Evolutionary conservation across 129 eudicot species (phyloP).

Genomic region (Kitagawia praeruptora): DNA sequence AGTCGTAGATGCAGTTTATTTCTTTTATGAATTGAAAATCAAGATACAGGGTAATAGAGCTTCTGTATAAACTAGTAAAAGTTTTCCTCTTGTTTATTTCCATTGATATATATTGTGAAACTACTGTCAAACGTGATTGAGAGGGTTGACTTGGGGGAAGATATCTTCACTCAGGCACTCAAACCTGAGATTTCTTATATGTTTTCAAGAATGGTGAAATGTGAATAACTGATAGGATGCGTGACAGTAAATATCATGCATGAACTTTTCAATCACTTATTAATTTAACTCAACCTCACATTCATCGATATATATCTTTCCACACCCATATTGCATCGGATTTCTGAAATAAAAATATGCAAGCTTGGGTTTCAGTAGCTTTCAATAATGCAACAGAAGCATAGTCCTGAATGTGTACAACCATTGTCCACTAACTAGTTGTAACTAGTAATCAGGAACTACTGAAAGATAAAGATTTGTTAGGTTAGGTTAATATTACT

Average conservation of each 20-base stretch:
- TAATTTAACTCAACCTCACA: not conserved
- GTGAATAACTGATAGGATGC: not conserved
- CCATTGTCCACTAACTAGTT: not conserved
- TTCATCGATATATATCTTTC: not conserved
- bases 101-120: no score
- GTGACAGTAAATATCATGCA: not conserved
- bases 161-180: conserved; percentile 1
- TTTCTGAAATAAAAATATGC: not conserved
- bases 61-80: not conserved
- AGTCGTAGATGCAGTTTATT: not conserved
- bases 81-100: no score
- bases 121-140: not conserved
- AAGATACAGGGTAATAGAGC: not conserved
- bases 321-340: not conserved
- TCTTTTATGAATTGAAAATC: not conserved
- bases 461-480: no score
- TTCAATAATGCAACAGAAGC: not conserved
- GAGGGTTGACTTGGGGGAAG: not conserved
- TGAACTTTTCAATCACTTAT: not conserved
- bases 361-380: not conserved
- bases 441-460: not conserved
- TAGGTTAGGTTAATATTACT: not conserved
- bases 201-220: not conserved
- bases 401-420: not conserved
- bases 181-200: not conserved